Base-by-base conservation (phyloP, 495 filamentous ascomycete species). In the Aspergillus leporis region DNA sequence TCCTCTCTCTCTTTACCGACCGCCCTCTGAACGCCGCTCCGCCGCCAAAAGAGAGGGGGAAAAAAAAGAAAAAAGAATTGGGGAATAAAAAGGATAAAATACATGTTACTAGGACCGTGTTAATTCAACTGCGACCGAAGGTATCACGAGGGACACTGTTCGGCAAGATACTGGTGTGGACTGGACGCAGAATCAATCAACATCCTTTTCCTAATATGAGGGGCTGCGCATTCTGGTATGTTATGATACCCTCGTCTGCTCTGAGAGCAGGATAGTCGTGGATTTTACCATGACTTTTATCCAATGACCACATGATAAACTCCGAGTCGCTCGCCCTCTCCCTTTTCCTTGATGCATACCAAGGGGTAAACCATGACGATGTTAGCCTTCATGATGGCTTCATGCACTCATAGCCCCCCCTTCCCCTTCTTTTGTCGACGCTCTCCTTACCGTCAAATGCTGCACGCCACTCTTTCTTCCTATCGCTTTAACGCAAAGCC, bases 351-450 rank as follows among this genome's bases (percentile, higher is more conserved):
- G 32, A 53, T 30, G 12, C 36, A 51, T 43, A 54, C 41, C 49
- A 55, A 55, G 62, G 51, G 48, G 56, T 61, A 36, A 50, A 47
- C 32, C 8, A 41, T 38, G 49, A 58, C 55, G 9, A 53, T 59
- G 52, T 50, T 46, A 56, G 43, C 21, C 53, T 40, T 31, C 56
- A 54, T 58, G 32, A 53, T 58, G 61, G 34, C 34, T 52, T 45
- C 55, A 51, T 50, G 53, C 56, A 52, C 55, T 36, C 47, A 52
- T 52, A 45, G 13, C 19, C 43, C 43, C 38, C 41, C 43, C 43
- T 47, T 47, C 43, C 47, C 55, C 55, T 57, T 34, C 55, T 23
- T 48, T 30, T 57, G 19, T 50, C 45, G 28, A 57, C 32, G 16
- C 43, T 22, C 21, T 55, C 38, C 51, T 62, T 48, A 23, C n/a